Percentiles rank a stretch among this genome's conserved stretches.
Evolutionary conservation across 352 stramenopile genomes (phyloP).

Genomic region (Blastocystis sp.): DNA sequence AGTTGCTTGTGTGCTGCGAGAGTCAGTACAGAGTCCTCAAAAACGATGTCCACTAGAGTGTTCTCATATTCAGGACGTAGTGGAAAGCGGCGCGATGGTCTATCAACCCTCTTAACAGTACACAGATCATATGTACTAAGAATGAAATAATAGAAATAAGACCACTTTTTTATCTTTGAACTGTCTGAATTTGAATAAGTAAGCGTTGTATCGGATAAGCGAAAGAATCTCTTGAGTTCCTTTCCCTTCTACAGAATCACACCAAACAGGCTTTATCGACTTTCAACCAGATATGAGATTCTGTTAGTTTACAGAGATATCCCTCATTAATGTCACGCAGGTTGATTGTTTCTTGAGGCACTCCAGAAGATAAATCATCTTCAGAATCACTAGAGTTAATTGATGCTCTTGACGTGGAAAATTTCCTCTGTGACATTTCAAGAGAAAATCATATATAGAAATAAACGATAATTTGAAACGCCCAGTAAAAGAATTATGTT

Average conservation of each 20-base stretch:
- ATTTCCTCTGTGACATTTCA: background rate
- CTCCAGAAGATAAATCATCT: background rate
- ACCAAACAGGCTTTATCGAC: background rate
- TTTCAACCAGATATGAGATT: background rate
- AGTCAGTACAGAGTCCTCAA: background rate
- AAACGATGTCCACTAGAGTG: slow-evolving; percentile 3
- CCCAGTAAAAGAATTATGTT: background rate
- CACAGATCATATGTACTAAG: background rate
- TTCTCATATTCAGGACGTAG: background rate
- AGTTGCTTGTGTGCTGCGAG: background rate
- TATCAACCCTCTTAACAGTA: background rate
- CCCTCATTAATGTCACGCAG: background rate
- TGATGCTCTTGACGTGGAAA: background rate
- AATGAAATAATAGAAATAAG: background rate
- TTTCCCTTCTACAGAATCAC: background rate
- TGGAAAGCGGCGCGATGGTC: background rate
- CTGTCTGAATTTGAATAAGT: background rate
- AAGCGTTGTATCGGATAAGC: background rate
- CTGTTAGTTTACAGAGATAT: slow-evolving; percentile 20
- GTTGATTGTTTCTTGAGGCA: background rate
- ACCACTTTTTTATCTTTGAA: background rate
- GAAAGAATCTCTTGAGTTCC: slow-evolving; percentile 20
- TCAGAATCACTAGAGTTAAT: background rate
- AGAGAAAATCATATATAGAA: too few species aligned
- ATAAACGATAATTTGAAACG: too few species aligned